A percentile compares a stretch with the other conserved stretches of the same genome.
These are phyloP conservation scores for Thelonectria discophora DNA, from an alignment of 2,329 filamentous ascomycete species.

Conservation along the genomic window DNA sequence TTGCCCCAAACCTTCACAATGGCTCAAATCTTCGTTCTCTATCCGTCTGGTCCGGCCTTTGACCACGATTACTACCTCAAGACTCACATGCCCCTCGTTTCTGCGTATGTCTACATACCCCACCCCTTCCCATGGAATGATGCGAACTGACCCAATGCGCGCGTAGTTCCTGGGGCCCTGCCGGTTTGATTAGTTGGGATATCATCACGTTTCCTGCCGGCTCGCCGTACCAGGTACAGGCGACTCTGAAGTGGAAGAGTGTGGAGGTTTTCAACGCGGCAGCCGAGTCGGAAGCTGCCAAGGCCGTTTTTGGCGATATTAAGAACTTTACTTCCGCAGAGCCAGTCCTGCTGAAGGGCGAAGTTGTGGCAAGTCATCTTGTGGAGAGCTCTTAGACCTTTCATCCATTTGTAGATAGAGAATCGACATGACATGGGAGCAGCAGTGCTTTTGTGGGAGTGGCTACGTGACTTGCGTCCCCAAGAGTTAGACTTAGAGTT, in stretches of 20 bases:
- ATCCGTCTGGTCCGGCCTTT: constrained; percentile 40
- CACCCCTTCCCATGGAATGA: not conserved
- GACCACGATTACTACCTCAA: constrained; percentile 41
- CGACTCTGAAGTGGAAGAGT: constrained; percentile 35
- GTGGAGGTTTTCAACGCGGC: constrained; percentile 33
- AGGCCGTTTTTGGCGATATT: constrained; percentile 37
- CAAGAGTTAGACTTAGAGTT: too few species aligned
- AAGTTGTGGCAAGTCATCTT: not conserved
- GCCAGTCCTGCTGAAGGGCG: constrained; percentile 38
- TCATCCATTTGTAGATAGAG: too few species aligned
- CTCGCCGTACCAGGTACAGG: constrained; percentile 37
- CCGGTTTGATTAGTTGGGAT: constrained; percentile 37
- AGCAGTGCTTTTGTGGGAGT: too few species aligned
- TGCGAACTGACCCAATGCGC: not conserved
- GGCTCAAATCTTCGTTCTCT: constrained; percentile 40
- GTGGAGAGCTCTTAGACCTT: too few species aligned
- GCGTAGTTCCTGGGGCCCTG: constrained; percentile 31
- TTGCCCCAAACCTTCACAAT: constrained; percentile 20
- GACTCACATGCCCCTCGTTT: constrained; percentile 41
- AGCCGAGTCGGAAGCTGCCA: constrained; percentile 8
- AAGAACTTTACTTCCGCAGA: constrained; percentile 33
- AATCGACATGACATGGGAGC: too few species aligned
- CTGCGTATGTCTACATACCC: constrained; percentile 27
- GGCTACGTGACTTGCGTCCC: too few species aligned
- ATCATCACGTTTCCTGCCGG: constrained; percentile 32